Percentiles rank a stretch among this genome's conserved stretches.
These are phyloP conservation scores for Puccinia polysora DNA, from an alignment of 1,284 basidiomycete genomes.

Conservation along the genomic window DNA sequence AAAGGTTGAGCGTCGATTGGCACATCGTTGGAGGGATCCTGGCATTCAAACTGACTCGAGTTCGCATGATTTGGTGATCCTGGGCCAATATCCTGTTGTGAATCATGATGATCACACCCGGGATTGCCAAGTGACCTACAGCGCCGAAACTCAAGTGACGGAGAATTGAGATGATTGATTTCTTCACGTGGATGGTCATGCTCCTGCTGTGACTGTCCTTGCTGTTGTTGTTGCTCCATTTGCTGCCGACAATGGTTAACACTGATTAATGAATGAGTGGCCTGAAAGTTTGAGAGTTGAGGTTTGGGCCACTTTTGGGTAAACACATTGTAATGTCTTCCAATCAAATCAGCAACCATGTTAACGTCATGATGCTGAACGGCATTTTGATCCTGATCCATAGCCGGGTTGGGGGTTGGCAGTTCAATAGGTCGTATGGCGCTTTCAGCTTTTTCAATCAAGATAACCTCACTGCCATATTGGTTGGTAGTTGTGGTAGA, in stretches of 20 bases:
- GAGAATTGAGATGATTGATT: background rate
- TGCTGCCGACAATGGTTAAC: background rate
- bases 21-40: too few species aligned
- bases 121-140: too few species aligned
- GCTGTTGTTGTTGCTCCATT: background rate
- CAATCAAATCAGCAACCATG: background rate
- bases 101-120: too few species aligned
- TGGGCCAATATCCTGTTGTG: too few species aligned
- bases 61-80: too few species aligned
- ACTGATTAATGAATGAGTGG: background rate
- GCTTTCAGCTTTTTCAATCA: background rate
- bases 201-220: too few species aligned
- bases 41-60: background rate
- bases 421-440: background rate
- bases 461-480: background rate
- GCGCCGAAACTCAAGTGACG: too few species aligned
- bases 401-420: background rate
- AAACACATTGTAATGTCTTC: background rate
- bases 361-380: too few species aligned
- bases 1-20: too few species aligned
- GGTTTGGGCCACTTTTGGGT: conserved; percentile 5
- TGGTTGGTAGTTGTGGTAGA: background rate
- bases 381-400: too few species aligned
- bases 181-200: too few species aligned
- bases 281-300: background rate